Conservation (phyloP, 176 grass and related monocot species). For the Otatea glauca region DNA sequence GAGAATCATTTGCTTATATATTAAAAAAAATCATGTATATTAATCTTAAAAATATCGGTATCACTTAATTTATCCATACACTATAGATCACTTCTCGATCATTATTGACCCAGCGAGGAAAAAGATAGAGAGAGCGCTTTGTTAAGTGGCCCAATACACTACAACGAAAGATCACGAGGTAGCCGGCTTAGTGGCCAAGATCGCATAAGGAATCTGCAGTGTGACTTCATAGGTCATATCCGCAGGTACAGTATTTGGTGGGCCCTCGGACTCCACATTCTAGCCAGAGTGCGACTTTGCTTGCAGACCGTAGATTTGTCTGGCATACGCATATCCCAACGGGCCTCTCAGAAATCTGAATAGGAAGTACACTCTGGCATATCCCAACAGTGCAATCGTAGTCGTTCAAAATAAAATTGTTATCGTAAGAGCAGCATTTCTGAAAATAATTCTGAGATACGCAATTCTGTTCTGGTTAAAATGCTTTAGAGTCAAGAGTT, state of each 20-base stretch:
- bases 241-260: neutral
- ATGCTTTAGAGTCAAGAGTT: neutral
- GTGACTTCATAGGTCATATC: conserved; percentile 16
- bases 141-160: neutral
- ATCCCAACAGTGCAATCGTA: neutral
- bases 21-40: no score
- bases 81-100: no score
- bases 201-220: neutral
- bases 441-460: neutral
- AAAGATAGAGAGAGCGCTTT: neutral
- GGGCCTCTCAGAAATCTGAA: neutral
- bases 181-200: neutral
- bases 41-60: no score
- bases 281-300: neutral
- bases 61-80: no score
- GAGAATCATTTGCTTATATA: no score
- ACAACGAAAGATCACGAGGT: neutral
- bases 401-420: neutral
- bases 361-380: neutral
- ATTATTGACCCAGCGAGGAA: no score
- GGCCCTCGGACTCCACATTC: conserved; percentile 5
- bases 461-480: neutral
- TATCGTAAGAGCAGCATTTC: neutral
- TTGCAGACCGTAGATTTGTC: no score
- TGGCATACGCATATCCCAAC: neutral